Evolutionary conservation across 345 rosid species (phyloP), one percentile per base, ranked within the genome.

Genomic region (Hirschfeldia incana): DNA sequence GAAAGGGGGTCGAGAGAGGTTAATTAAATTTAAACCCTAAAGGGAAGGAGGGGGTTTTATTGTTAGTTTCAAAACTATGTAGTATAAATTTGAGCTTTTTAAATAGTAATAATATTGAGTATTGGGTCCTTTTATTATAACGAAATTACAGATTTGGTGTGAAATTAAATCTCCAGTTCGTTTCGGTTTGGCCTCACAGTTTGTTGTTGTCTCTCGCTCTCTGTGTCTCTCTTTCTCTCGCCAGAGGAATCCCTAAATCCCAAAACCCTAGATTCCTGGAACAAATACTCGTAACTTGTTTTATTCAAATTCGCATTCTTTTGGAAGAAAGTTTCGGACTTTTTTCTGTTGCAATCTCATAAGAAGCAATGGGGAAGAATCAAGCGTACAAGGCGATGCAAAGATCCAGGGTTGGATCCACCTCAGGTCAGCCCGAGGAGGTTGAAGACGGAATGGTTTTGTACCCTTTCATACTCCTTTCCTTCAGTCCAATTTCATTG

Each of bases 341-440:
- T 62, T 59, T 66, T 30, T 30, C 4, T 73, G 65, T 69, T 72
- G 13, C 32, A 29, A 29, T 29, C 32, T 29, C 32, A 1, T 29
- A 29, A 29, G 32, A 29, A 29, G 32, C 81, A 49, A 94, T 95
- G 99, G 99, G 99, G 68, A 93, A 95, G 86, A 95, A 93, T 81
- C 99, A 95, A 84, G 93, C 98, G 33, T 90, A 93, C 92, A 95
- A 95, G 81, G 94, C 99, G 78, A 93, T 95, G 99, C 99, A 95
- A 88, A 87, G 89, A 85, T 81, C 99, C n/a, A 85, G 89, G 89
- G 80, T 89, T 60, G 99, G 98, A 44, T 87, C 98, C 34, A 78
- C 84, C 89, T 90, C 98, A 17, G 97, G 85, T 2, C 93, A 81
- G 21, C 94, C 97, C 12, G 98, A 93, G 1, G 97, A 89, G 85